phyloP scores from a whole-genome alignment of 176 grass and related monocot genomes.

The Paspalum vaginatum region DNA sequence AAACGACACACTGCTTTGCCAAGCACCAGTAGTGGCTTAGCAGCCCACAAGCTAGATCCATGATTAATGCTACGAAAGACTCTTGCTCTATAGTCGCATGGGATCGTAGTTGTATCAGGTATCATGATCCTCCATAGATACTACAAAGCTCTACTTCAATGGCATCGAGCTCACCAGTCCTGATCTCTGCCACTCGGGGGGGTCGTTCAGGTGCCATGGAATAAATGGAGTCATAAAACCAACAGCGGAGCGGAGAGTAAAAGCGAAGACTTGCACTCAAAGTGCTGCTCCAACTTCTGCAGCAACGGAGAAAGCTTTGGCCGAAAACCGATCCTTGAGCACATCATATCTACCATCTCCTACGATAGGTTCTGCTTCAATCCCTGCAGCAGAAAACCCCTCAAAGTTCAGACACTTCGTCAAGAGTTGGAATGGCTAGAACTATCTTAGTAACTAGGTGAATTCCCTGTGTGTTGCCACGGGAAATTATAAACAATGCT shows the following conservation, averaged over 20 bases:
- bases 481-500: too few relatives aligned
- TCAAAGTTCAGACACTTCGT: constrained; percentile 42
- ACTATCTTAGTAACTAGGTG: constrained; percentile 34
- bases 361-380: constrained; percentile 31
- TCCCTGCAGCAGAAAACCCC: constrained; percentile 45
- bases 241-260: constrained; percentile 23
- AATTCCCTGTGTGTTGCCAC: too few relatives aligned
- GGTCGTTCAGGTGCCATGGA: constrained; percentile 60
- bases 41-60: too few relatives aligned
- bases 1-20: too few relatives aligned
- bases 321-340: constrained; percentile 36
- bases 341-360: constrained; percentile 42
- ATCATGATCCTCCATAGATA: too few relatives aligned
- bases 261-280: constrained; percentile 6
- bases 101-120: too few relatives aligned
- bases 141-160: constrained; percentile 57
- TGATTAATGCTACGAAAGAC: too few relatives aligned
- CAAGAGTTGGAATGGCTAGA: constrained; percentile 34
- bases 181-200: constrained; percentile 42
- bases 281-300: constrained; percentile 25
- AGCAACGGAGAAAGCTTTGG: constrained; percentile 23
- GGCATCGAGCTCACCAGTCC: constrained; percentile 46
- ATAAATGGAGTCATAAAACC: constrained; percentile 53
- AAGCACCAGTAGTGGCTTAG: too few relatives aligned
- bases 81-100: too few relatives aligned